Base-by-base conservation (phyloP, 2,329 filamentous ascomycete species). In the Coleophoma eucalyptorum region DNA sequence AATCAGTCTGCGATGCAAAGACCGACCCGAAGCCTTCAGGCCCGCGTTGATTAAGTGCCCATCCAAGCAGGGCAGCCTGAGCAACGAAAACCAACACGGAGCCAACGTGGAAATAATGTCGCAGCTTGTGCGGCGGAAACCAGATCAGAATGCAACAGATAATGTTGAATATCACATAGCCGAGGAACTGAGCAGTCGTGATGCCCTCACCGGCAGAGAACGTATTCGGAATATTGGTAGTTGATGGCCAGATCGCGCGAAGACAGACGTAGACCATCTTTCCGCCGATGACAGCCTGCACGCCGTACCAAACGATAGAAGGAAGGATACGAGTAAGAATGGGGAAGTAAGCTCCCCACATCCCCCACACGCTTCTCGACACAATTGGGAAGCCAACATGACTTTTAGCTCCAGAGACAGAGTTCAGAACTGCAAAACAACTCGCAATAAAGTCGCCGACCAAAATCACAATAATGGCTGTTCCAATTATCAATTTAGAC, bases 221-320 rank as follows among this genome's bases (percentile, higher is more conserved):
- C 35, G 60, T 64, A 56, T 75, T 75, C 13, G 65, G 68, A 40
- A 77, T 68, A 52, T 70, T 69, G 47, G 74, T 72, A 32, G 74
- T 63, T 7, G 65, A 64, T 12, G 73, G 73, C 56, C 72, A 72
- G 60, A 73, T 72, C 1, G 75, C 72, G 10, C 71, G 68, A 4
- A 77, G 64, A 47, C 72, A 72, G 40, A 76, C 65, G 47, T 75
- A 73, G 49, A 75, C 55, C 45, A 72, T 75, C 57, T 73, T 65
- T 2, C 73, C 73, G 12, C 74, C 74, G 40, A 75, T 69, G 69
- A 72, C 76, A 4, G 72, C 68, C 47, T 74, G 72, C 50, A 75
- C 26, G 26, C 26, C 26, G 26, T 73, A 15, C 67, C 71, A 48
- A 72, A 51, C 50, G 26, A 58, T 49, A 4, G 58, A 57, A 8